These are phyloP conservation scores for Psilocybe sp. DNA, from an alignment of 768 basidiomycete species.

Conservation along the genomic window DNA sequence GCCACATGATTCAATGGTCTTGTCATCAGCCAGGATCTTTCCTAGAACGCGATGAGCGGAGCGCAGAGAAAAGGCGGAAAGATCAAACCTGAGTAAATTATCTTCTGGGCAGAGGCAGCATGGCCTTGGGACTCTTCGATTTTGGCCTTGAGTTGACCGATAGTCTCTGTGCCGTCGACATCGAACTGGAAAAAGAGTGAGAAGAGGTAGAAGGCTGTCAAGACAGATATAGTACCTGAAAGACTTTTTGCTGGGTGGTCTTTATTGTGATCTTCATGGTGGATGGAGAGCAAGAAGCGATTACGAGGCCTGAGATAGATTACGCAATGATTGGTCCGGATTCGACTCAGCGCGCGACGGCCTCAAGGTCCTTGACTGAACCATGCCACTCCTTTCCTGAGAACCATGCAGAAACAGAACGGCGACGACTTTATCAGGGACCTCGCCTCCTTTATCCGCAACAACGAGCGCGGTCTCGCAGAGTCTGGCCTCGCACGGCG, in stretches of 20 bases:
- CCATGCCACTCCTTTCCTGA: not conserved
- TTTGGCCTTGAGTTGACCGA: constrained; percentile 80
- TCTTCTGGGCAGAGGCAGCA: constrained; percentile 74
- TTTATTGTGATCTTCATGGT: constrained; percentile 93
- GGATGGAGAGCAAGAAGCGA: constrained; percentile 16
- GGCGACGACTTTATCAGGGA: constrained; percentile 78
- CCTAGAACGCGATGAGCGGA: constrained; percentile 44
- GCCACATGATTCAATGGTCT: constrained; percentile 81
- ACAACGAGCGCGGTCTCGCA: constrained; percentile 72
- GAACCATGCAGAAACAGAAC: constrained; percentile 42
- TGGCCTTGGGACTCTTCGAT: constrained; percentile 77
- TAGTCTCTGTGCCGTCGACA: constrained; percentile 70
- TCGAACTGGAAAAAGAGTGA: constrained; percentile 53
- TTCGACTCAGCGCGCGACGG: too few species aligned
- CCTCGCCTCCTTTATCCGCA: constrained; percentile 67
- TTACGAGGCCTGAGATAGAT: constrained; percentile 18
- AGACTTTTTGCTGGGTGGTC: constrained; percentile 91
- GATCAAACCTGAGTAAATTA: constrained; percentile 84
- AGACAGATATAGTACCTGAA: constrained; percentile 49
- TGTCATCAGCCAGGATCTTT: constrained; percentile 86
- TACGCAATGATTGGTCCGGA: constrained; percentile 8
- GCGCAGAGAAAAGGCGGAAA: not conserved
- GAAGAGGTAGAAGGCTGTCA: not conserved
- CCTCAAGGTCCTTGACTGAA: not conserved
- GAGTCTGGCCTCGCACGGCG: constrained; percentile 54